Base-by-base conservation (phyloP, 176 grass and related monocot species). In the Thalia dealbata region DNA sequence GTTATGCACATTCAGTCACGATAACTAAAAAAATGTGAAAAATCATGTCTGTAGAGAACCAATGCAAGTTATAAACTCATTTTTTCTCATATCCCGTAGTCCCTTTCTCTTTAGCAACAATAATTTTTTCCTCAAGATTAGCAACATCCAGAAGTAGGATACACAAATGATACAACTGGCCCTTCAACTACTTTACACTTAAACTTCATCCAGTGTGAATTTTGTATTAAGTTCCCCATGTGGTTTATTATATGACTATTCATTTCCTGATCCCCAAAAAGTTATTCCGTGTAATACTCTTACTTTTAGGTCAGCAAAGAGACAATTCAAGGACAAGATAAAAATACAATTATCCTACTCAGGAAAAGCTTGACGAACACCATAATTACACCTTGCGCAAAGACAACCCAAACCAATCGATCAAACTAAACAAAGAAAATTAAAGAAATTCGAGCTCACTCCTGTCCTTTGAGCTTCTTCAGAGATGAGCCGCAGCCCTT, bases 401-500 rank as follows among this genome's bases (percentile, higher is more conserved):
- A 2, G 13, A 42, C 7, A 67, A 67, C 15, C 35, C 19, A 42
- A n/a, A 67, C 12, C 10, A 28, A 28, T 14, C 10, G 14, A 7
- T 11, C 22, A 12, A 64, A 15, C 12, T 19, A 42, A 67, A 42
- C 32, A 13, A 25, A 21, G 26, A 61, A 19, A n/a, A 77, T 30
- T 14, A 66, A 13, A 38, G 51, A 75, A 68, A 73, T 45, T 21
- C n/a, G 64, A 76, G 83, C 79, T 80, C 61, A 82, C 74, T 22
- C 79, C 68, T 85, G 69, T 80, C 75, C 67, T 67, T 75, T 79
- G 75, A 28, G 64, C 74, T 90, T 92, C 87, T 58, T 82, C 83
- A 1, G 84, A 89, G 70, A 84, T 88, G 80, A 92, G 73, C 75
- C 65, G 75, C 81, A 92, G 66, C 1, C 89, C 85, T 72, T 70